Conservation (phyloP, 768 basidiomycete species). For the Rhizopogon vinicolor region DNA sequence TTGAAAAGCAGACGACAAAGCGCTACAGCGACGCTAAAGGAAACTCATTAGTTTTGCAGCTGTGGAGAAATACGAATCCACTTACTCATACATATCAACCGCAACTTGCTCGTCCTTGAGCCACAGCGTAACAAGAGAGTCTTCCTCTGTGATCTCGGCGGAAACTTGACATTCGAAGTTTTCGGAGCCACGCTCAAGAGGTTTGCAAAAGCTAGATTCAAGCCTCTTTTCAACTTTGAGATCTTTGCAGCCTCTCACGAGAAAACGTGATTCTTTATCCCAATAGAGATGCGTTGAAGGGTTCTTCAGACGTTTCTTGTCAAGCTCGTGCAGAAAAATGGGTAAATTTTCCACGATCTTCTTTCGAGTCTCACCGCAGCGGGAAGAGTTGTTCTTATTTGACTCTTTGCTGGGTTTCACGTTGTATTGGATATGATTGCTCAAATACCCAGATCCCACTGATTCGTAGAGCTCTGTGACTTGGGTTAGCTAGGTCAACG, state of each 20-base stretch:
- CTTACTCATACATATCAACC: constrained; percentile 81
- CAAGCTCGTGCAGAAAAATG: constrained; percentile 84
- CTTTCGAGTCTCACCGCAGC: constrained; percentile 43
- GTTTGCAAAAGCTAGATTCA: constrained; percentile 33
- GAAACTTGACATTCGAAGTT: constrained; percentile 43
- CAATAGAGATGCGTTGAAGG: constrained; percentile 54
- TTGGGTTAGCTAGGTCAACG: background rate
- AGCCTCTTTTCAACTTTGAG: constrained; percentile 55
- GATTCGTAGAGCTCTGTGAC: constrained; percentile 59
- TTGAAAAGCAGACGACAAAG: constrained; percentile 75
- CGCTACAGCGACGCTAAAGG: constrained; percentile 66
- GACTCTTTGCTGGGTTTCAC: constrained; percentile 52
- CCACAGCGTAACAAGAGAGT: constrained; percentile 56
- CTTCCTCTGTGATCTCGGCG: constrained; percentile 44
- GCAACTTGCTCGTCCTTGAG: constrained; percentile 29
- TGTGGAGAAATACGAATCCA: constrained; percentile 32
- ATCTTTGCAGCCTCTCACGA: constrained; percentile 60
- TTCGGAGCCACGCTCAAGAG: background rate
- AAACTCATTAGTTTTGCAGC: background rate
- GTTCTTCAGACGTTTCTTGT: constrained; percentile 44
- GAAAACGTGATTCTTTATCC: constrained; percentile 50
- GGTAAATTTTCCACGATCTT: constrained; percentile 74
- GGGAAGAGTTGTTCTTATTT: constrained; percentile 16
- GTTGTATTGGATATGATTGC: constrained; percentile 66
- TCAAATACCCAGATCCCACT: constrained; percentile 69